phyloP scores from a whole-genome alignment of 805 yeast species.

The Candida andamanensis region DNA sequence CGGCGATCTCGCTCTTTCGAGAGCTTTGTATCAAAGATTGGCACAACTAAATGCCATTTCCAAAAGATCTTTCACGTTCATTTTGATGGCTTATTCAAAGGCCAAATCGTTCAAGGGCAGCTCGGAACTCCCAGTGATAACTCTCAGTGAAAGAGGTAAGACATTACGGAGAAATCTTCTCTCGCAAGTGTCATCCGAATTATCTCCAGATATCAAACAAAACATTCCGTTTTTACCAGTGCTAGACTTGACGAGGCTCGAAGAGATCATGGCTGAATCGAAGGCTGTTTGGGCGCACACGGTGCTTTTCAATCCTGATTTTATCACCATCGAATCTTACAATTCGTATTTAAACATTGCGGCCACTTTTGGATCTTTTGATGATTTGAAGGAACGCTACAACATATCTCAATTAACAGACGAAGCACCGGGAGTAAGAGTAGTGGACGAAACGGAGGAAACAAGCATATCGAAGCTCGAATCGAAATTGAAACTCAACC shows the following conservation, averaged over 20 bases:
- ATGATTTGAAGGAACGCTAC: slow-evolving; percentile 32
- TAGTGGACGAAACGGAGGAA: slow-evolving; percentile 14
- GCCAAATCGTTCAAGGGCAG: slow-evolving; percentile 11
- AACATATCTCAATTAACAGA: slow-evolving; percentile 11
- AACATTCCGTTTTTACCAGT: slow-evolving; percentile 71
- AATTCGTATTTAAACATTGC: slow-evolving; percentile 51
- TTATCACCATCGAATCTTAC: slow-evolving; percentile 39
- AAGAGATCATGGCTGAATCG: slow-evolving; percentile 63
- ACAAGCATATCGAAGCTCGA: slow-evolving; percentile 1
- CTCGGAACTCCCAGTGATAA: slow-evolving; percentile 25
- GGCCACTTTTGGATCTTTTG: slow-evolving; percentile 25
- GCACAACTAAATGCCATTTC: slow-evolving; percentile 22
- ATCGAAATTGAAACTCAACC: slow-evolving; percentile 14
- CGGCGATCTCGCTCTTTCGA: slow-evolving; percentile 67
- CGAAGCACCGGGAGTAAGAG: slow-evolving; percentile 3
- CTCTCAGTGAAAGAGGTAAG: slow-evolving; percentile 42
- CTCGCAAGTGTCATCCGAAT: slow-evolving; percentile 16
- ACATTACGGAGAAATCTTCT: slow-evolving; percentile 44
- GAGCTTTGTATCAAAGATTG: slow-evolving; percentile 58
- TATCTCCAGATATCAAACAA: background rate
- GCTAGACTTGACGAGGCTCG: slow-evolving; percentile 30
- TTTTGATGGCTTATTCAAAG: slow-evolving; percentile 48
- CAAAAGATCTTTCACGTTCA: slow-evolving; percentile 39
- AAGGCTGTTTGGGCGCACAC: slow-evolving; percentile 68
- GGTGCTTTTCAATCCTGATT: slow-evolving; percentile 37